Percentiles rank a stretch among this genome's conserved stretches.
Conservation (phyloP, 2,329 filamentous ascomycete species). For the Alternaria solani region DNA sequence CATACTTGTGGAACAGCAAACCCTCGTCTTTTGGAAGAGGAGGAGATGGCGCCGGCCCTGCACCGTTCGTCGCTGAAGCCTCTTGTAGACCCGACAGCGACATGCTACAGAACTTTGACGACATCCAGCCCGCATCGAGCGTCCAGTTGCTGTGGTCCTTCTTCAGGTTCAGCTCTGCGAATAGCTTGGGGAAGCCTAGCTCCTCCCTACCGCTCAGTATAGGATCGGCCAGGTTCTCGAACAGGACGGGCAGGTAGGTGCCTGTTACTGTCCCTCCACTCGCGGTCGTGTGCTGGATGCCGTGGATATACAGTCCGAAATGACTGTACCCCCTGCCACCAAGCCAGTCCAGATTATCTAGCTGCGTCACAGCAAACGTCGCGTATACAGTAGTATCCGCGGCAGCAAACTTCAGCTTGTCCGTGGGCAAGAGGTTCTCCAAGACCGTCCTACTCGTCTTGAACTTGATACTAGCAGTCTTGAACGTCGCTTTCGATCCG, state of each 20-base stretch:
- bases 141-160: constrained; percentile 48
- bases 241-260: constrained; percentile 65
- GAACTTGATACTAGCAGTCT: constrained; percentile 53
- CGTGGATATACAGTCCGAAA: constrained; percentile 69
- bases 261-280: constrained; percentile 60
- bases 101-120: constrained; percentile 45
- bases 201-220: constrained; percentile 69
- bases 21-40: constrained; percentile 52
- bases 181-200: constrained; percentile 68
- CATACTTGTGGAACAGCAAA: constrained; percentile 65
- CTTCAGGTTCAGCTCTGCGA: constrained; percentile 59
- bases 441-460: constrained; percentile 52
- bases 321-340: constrained; percentile 66
- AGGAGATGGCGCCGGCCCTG: constrained; percentile 2
- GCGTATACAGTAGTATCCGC: constrained; percentile 52
- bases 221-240: constrained; percentile 67
- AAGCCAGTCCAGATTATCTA: constrained; percentile 66
- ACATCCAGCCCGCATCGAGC: constrained; percentile 52
- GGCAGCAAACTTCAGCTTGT: constrained; percentile 47
- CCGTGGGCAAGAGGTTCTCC: constrained; percentile 51
- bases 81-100: constrained; percentile 35
- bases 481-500: constrained; percentile 42
- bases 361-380: constrained; percentile 50
- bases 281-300: constrained; percentile 63
- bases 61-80: constrained; percentile 15